A percentile compares a stretch with the other conserved stretches of the same genome.
Conservation (phyloP, 495 filamentous ascomycete genomes). For the Gamarada debralockiae region DNA sequence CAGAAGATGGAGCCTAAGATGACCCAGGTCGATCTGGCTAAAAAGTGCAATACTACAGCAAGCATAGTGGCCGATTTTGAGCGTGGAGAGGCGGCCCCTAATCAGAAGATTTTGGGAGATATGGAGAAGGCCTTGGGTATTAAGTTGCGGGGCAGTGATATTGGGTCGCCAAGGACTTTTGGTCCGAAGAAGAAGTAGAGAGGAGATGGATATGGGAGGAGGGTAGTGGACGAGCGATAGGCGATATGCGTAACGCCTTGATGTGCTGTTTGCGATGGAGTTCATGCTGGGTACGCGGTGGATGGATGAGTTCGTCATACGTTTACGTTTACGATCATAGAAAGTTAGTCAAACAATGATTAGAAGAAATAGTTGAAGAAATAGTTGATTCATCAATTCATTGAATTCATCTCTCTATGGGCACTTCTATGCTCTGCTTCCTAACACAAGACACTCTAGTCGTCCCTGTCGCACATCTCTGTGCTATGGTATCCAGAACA, state of each 20-base stretch:
- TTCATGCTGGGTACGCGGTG: no score
- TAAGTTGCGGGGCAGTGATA: constrained; percentile 74
- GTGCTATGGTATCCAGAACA: no score
- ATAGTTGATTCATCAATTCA: constrained; percentile 2
- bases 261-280: no score
- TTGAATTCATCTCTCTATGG: constrained; percentile 1
- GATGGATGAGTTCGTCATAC: no score
- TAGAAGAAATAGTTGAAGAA: no score
- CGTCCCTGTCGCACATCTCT: no score
- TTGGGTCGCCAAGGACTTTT: constrained; percentile 67
- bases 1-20: constrained; percentile 74
- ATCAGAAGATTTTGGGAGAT: constrained; percentile 75
- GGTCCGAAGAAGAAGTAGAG: constrained; percentile 43
- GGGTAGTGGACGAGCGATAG: no score
- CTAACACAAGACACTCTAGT: constrained; percentile 6
- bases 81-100: constrained; percentile 71
- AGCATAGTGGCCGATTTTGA: constrained; percentile 82
- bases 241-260: no score
- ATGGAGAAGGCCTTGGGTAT: constrained; percentile 86
- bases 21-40: constrained; percentile 96
- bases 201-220: no score
- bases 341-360: no score
- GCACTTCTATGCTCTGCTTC: not conserved
- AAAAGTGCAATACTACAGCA: constrained; percentile 84
- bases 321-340: no score